Base-by-base conservation (phyloP, 805 yeast species). In the Kazachstania africana region DNA sequence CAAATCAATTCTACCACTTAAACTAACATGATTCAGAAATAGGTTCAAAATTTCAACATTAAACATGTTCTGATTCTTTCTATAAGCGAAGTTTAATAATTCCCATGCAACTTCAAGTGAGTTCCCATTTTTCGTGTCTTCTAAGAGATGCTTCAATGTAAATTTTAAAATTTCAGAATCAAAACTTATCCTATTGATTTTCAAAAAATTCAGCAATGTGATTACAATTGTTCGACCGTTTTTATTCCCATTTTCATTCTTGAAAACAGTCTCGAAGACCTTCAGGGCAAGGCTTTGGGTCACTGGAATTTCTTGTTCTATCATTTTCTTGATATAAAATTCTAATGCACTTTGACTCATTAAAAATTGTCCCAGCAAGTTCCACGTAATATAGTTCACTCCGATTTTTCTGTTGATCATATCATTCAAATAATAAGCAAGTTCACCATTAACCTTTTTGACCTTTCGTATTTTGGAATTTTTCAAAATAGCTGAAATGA, bases 321-420 rank as follows among this genome's bases (percentile, higher is more conserved):
- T n/a, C n/a, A n/a, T n/a, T n/a, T n/a, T n/a, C n/a, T n/a, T n/a
- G n/a, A n/a, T n/a, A n/a, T n/a, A n/a, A n/a, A n/a, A n/a, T n/a
- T n/a, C n/a, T n/a, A n/a, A n/a, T n/a, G n/a, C n/a, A n/a, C n/a
- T n/a, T n/a, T n/a, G 53, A 30, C 61, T 65, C 9, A 46, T 44
- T 12, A 64, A 32, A 8, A 60, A 35, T 12, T 47, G 40, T 35
- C 53, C 57, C 8, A 62, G 41, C 4, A 57, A 36, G 12, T 52
- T 45, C 63, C 68, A 63, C 0, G 70, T 64, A 2, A 44, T 41
- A 1, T 57, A 24, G 38, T 65, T 63, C 0, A 63, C 62, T 2
- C 38, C 28, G 1, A 62, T 31, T 0, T 37, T 28, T 14, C 39
- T 31, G 3, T 31, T 29, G 18, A 45, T 32, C 67, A 65, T 63